phyloP scores from a whole-genome alignment of 1,284 basidiomycete species.

The Cryptococcus sp. region DNA sequence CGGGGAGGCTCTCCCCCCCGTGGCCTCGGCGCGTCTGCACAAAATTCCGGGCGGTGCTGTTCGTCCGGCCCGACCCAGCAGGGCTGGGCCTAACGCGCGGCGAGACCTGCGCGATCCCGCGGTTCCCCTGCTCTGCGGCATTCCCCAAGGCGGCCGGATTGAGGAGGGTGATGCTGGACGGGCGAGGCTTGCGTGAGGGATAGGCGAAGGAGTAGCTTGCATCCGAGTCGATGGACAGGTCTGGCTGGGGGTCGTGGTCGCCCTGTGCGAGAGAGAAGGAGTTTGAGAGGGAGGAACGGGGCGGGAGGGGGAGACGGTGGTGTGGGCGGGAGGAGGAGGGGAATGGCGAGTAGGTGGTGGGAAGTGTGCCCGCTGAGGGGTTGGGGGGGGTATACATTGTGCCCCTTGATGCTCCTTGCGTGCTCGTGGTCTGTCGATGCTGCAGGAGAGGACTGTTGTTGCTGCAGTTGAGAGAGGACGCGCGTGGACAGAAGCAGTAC shows the following conservation, averaged over 20 bases:
- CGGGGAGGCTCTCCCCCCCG: slow-evolving; percentile 9
- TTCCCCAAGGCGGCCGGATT: slow-evolving; percentile 5
- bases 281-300: slow-evolving; percentile 56
- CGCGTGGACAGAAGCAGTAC: neutral
- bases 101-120: slow-evolving; percentile 31
- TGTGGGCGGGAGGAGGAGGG: slow-evolving; percentile 12
- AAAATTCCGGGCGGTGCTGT: neutral
- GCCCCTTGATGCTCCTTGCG: slow-evolving; percentile 1
- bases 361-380: slow-evolving; percentile 15
- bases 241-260: slow-evolving; percentile 62
- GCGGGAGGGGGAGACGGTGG: slow-evolving; percentile 15
- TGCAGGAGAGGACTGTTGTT: neutral
- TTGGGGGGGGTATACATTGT: slow-evolving; percentile 30
- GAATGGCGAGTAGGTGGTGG: slow-evolving; percentile 9
- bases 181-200: slow-evolving; percentile 61
- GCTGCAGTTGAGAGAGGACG: neutral
- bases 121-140: slow-evolving; percentile 30
- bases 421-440: no score
- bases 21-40: neutral
- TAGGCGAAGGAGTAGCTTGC: slow-evolving; percentile 64
- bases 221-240: slow-evolving; percentile 57
- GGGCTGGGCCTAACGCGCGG: slow-evolving; percentile 22
- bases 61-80: slow-evolving; percentile 1
- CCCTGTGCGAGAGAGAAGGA: slow-evolving; percentile 78
- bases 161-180: slow-evolving; percentile 60